A percentile compares a stretch with the other conserved stretches of the same genome.
Conservation (phyloP, 768 basidiomycete species). For the Naganishia randhawae region DNA sequence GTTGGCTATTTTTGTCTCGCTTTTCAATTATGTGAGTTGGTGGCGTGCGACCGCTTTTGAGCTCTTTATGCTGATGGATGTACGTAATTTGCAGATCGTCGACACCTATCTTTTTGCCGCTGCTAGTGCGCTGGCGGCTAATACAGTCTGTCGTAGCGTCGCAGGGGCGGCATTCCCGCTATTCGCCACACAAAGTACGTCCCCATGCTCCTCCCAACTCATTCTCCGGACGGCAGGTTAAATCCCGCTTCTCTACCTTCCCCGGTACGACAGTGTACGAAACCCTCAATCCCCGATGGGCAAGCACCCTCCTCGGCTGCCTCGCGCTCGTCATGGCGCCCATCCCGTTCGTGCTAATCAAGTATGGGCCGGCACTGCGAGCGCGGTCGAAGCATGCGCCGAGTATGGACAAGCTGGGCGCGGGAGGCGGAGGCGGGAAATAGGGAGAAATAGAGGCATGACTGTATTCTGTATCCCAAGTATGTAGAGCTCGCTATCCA, state of each 20-base stretch:
- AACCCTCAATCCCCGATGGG: constrained; percentile 51
- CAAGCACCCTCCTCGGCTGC: constrained; percentile 48
- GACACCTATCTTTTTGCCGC: constrained; percentile 52
- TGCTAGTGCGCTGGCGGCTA: constrained; percentile 52
- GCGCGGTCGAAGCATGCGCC: constrained; percentile 34
- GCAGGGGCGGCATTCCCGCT: constrained; percentile 34
- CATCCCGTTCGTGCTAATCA: constrained; percentile 45
- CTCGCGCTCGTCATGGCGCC: constrained; percentile 33
- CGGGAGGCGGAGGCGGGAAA: background rate
- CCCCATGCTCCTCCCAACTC: background rate
- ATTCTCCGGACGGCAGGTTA: background rate
- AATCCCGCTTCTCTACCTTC: constrained; percentile 39
- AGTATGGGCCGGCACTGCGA: constrained; percentile 42
- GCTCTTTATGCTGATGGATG: too few relatives aligned
- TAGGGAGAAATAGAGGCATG: too few relatives aligned
- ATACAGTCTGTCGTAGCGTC: constrained; percentile 34
- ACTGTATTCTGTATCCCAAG: too few relatives aligned
- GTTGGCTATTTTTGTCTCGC: constrained; percentile 45
- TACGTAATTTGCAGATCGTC: too few relatives aligned
- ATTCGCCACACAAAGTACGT: constrained; percentile 6
- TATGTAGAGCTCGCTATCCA: too few relatives aligned
- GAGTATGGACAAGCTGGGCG: background rate
- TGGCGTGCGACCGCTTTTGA: too few relatives aligned
- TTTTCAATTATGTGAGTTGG: constrained; percentile 46
- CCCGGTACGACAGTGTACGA: constrained; percentile 52